Base-by-base conservation (phyloP, 1,284 basidiomycete genomes). In the Pseudozyma pruni region DNA sequence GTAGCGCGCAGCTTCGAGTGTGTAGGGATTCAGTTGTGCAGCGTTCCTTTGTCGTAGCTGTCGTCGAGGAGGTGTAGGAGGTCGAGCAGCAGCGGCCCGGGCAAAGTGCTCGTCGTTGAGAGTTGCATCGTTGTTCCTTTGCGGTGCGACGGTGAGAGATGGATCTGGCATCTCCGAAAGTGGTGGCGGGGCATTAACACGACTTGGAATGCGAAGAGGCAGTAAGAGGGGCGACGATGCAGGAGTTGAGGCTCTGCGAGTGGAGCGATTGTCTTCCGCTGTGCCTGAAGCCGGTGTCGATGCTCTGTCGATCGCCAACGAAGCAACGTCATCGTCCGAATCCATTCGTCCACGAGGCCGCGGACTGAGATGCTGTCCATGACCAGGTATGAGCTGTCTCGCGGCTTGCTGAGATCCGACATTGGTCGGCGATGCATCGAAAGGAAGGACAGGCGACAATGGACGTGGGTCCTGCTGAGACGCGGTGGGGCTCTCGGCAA, bases 21-120 rank as follows among this genome's bases (percentile, higher is more conserved):
- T 82, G 50, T 83, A 84, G 0, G 83, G 83, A 16, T 81, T 79
- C 37, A 84, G 78, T 54, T 84, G 83, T 5, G 74, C 73, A 1
- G 76, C 68, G 1, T 83, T 83, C 2, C 83, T 77, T 3, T 62
- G 54, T 13, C 83, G 80, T 25, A 84, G 51, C 17, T 66, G 51
- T 19, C 66, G 73, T 3, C 72, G 56, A 5, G 69, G 76, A 8
- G 72, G 72, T 2, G 70, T 58, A 1, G 59, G 66, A 17, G 64
- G 56, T 22, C 53, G 62, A 11, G 57, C 57, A 25, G 69, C 62
- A 13, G 69, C 63, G 8, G 54, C 56, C 33, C 57, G 37, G 16
- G 68, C 68, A 1, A 64, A 8, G 1, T 22, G 39, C 34, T 71
- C 68, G 25, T 71, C 61, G 19, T 57, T 41, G 16, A 37, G 2